Percentiles rank a stretch among this genome's conserved stretches.
phyloP scores from a whole-genome alignment of 192 early-diverging fungal species.

The Cetraspora pellucida region DNA sequence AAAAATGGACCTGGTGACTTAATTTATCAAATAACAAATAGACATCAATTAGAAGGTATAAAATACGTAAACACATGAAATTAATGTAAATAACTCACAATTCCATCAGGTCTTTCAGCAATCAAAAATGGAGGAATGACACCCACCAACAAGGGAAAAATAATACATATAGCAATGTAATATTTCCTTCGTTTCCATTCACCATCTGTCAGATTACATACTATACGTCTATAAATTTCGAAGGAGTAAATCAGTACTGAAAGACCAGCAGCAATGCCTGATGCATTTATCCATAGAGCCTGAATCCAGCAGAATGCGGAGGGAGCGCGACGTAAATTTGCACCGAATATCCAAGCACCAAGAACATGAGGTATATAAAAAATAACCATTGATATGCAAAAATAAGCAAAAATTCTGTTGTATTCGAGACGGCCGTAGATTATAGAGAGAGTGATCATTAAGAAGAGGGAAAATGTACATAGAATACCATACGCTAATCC shows the following conservation, averaged over 20 bases:
- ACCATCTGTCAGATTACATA: not conserved
- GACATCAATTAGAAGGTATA: not conserved
- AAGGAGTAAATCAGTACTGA: slow-evolving; percentile 16
- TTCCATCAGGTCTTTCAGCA: slow-evolving; percentile 22
- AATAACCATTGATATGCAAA: slow-evolving; percentile 23
- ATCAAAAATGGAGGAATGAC: slow-evolving; percentile 14
- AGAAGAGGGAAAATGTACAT: slow-evolving; percentile 8
- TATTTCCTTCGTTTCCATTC: slow-evolving; percentile 18
- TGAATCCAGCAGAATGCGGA: slow-evolving; percentile 18
- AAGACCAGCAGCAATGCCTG: not conserved
- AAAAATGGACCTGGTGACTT: slow-evolving; percentile 17
- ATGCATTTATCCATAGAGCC: slow-evolving; percentile 24
- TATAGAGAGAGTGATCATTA: slow-evolving; percentile 1
- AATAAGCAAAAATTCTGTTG: slow-evolving; percentile 29
- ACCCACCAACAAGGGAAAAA: slow-evolving; percentile 26
- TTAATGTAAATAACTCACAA: slow-evolving; percentile 8
- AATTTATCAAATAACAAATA: not conserved
- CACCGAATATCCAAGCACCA: slow-evolving; percentile 22
- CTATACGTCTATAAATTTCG: slow-evolving; percentile 23
- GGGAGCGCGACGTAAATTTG: not conserved
- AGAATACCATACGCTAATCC: slow-evolving; percentile 1
- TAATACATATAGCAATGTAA: not conserved
- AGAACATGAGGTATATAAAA: slow-evolving; percentile 26
- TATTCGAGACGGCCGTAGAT: slow-evolving; percentile 24
- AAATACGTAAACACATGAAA: not conserved